Conservation (phyloP, 345 rosid species). For the Nasturtium officinale region DNA sequence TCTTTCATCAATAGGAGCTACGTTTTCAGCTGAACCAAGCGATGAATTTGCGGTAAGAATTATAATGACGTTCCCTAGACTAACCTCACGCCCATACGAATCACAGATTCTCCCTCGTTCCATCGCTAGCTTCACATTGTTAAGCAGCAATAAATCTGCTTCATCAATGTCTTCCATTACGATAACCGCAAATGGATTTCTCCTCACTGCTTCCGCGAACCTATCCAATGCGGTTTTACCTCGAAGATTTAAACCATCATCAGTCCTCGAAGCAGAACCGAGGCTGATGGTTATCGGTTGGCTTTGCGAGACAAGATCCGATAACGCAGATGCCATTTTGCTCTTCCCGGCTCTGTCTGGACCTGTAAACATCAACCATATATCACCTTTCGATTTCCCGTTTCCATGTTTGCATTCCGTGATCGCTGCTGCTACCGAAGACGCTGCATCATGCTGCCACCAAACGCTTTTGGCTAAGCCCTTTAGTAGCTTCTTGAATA, state of each 20-base stretch:
- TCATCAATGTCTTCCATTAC: conserved; percentile 88
- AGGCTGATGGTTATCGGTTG: conserved; percentile 63
- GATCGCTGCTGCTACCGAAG: conserved; percentile 74
- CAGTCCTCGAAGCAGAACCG: conserved; percentile 61
- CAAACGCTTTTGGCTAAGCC: conserved; percentile 74
- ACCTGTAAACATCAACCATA: conserved; percentile 84
- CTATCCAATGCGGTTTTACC: conserved; percentile 86
- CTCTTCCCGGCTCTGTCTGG: conserved; percentile 87
- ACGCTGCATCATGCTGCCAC: conserved; percentile 97
- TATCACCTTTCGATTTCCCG: conserved; percentile 65
- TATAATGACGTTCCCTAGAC: conserved; percentile 83
- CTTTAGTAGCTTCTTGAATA: conserved; percentile 77
- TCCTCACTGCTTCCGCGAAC: conserved; percentile 77
- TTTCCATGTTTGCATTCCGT: conserved; percentile 71
- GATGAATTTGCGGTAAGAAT: conserved; percentile 73
- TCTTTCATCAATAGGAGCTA: conserved; percentile 58
- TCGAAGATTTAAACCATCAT: conserved; percentile 56
- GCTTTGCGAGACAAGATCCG: conserved; percentile 58
- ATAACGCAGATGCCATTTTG: conserved; percentile 81
- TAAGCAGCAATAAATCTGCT: conserved; percentile 67
- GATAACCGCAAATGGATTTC: conserved; percentile 80
- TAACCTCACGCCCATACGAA: conserved; percentile 92
- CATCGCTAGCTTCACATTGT: conserved; percentile 83
- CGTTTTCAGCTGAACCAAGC: conserved; percentile 46
- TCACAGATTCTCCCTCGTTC: conserved; percentile 87